These are phyloP conservation scores for Suillus clintonianus DNA, from an alignment of 768 basidiomycete genomes.

Conservation along the genomic window DNA sequence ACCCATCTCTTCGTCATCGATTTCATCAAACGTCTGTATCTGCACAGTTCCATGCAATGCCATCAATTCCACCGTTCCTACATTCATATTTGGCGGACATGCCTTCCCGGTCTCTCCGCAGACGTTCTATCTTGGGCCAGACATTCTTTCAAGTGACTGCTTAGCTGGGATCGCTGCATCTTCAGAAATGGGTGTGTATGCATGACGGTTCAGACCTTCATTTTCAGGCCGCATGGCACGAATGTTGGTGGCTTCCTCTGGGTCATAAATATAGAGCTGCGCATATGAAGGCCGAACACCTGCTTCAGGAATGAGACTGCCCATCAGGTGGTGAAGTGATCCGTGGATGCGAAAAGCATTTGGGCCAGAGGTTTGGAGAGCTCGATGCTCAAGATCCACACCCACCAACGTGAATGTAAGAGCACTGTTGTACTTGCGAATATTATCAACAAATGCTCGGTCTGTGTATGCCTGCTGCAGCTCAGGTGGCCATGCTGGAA, in stretches of 20 bases:
- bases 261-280: conserved; percentile 46
- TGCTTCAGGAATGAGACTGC: conserved; percentile 28
- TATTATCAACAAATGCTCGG: conserved; percentile 33
- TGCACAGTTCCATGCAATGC: conserved; percentile 17
- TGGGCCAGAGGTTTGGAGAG: conserved; percentile 32
- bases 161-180: conserved; percentile 27
- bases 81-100: conserved; percentile 36
- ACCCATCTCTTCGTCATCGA: background rate
- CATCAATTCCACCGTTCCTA: conserved; percentile 20
- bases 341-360: conserved; percentile 38
- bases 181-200: conserved; percentile 12
- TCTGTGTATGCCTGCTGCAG: conserved; percentile 17
- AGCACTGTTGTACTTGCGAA: conserved; percentile 43
- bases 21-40: background rate
- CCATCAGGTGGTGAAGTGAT: conserved; percentile 37
- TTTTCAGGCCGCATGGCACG: conserved; percentile 20
- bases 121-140: conserved; percentile 42
- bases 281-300: conserved; percentile 31
- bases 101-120: conserved; percentile 33
- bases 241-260: conserved; percentile 31
- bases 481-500: conserved; percentile 19
- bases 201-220: conserved; percentile 15
- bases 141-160: conserved; percentile 24
- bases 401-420: conserved; percentile 42
- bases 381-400: conserved; percentile 27